These are phyloP conservation scores for Litsea cubeba DNA, from an alignment of 164 flowering plant genomes.

Conservation along the genomic window DNA sequence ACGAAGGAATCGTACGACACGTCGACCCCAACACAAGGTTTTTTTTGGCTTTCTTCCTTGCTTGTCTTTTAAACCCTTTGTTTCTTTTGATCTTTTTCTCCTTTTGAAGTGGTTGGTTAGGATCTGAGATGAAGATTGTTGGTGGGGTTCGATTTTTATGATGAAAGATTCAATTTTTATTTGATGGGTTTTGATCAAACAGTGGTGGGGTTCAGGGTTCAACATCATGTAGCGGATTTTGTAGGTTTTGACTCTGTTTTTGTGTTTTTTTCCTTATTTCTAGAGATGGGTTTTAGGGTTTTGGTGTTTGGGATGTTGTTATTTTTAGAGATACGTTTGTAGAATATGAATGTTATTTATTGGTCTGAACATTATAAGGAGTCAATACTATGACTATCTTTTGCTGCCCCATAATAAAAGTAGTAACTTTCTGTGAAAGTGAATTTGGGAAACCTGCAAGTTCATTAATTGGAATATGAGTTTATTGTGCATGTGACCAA, in stretches of 20 bases:
- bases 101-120: neutral
- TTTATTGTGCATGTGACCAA: too few species aligned
- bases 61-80: neutral
- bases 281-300: too few species aligned
- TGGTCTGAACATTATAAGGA: too few species aligned
- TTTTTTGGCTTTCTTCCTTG: neutral
- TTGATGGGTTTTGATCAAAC: neutral
- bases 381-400: too few species aligned
- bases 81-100: neutral
- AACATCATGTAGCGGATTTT: neutral
- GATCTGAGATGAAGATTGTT: neutral
- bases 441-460: too few species aligned
- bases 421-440: too few species aligned
- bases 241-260: neutral
- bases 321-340: too few species aligned
- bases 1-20: slow-evolving; percentile 41
- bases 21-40: slow-evolving; percentile 70
- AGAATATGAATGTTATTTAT: too few species aligned
- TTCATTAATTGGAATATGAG: too few species aligned
- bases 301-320: too few species aligned
- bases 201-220: neutral
- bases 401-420: too few species aligned
- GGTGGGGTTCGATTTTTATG: neutral
- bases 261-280: neutral
- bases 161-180: neutral